phyloP scores from a whole-genome alignment of 2,329 filamentous ascomycete species.

The Fusarium oxysporum region DNA sequence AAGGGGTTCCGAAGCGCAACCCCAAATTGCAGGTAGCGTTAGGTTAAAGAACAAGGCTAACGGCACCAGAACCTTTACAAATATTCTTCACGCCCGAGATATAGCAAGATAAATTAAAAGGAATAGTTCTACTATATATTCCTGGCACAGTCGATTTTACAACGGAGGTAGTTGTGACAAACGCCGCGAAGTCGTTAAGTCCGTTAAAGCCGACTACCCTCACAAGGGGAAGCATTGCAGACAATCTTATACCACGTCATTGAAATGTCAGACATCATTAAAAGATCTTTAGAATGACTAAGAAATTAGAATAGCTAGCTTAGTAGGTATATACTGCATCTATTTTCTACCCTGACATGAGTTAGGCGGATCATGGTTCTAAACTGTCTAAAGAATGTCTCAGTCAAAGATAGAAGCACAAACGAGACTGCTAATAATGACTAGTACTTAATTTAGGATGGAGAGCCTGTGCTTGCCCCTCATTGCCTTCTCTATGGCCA shows the following conservation, averaged over 20 bases:
- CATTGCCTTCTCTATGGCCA: accelerated
- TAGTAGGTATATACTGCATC: too few species aligned
- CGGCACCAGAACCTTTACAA: not conserved
- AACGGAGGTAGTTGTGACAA: not conserved
- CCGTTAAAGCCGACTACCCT: not conserved
- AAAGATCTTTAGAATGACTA: accelerated
- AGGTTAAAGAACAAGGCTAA: not conserved
- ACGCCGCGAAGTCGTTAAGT: not conserved
- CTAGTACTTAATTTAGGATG: accelerated
- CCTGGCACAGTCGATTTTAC: too few species aligned
- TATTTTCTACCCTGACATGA: accelerated
- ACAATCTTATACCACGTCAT: not conserved
- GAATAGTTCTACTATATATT: too few species aligned
- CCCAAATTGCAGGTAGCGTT: not conserved
- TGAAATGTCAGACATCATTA: too few species aligned
- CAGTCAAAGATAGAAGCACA: not conserved
- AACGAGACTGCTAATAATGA: accelerated
- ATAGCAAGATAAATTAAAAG: not conserved
- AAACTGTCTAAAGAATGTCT: accelerated
- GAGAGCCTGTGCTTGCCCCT: accelerated
- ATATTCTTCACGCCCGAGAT: accelerated
- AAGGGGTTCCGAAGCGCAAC: not conserved
- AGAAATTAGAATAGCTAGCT: accelerated
- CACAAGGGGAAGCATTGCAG: not conserved
- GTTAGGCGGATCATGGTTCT: not conserved